phyloP scores from a whole-genome alignment of 352 stramenopile species.

The Pythium scleroteichum region DNA sequence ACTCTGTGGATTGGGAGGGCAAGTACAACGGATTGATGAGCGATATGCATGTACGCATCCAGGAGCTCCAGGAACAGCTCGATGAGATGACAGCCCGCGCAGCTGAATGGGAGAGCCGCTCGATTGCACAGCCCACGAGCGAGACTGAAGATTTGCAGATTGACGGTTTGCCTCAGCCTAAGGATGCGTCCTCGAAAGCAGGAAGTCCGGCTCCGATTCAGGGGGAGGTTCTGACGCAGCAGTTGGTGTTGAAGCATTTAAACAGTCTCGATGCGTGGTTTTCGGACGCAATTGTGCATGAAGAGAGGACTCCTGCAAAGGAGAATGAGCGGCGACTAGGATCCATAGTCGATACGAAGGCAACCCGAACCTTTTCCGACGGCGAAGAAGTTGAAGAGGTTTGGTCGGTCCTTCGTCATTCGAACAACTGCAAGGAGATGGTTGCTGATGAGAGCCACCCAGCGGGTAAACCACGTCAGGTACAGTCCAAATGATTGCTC shows the following conservation, averaged over 20 bases:
- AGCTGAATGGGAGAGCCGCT: background rate
- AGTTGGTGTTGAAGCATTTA: slow-evolving; percentile 41
- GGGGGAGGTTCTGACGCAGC: slow-evolving; percentile 14
- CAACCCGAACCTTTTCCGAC: slow-evolving; percentile 1
- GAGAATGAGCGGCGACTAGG: slow-evolving; percentile 19
- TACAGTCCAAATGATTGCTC: no score
- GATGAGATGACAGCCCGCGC: slow-evolving; percentile 19
- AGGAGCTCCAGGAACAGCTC: slow-evolving; percentile 28
- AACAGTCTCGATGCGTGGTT: slow-evolving; percentile 59
- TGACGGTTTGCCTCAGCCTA: no score
- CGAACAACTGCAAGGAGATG: slow-evolving; percentile 4
- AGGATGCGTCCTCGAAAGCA: background rate
- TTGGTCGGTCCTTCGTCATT: slow-evolving; percentile 10
- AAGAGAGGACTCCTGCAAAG: slow-evolving; percentile 19
- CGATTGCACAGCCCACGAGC: background rate
- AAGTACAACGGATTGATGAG: slow-evolving; percentile 30
- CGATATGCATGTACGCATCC: slow-evolving; percentile 28
- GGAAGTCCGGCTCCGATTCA: slow-evolving; percentile 1
- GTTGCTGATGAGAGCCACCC: background rate
- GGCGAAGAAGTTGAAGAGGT: slow-evolving; percentile 21
- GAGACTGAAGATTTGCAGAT: slow-evolving; percentile 10
- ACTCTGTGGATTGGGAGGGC: slow-evolving; percentile 23
- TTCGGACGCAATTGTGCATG: slow-evolving; percentile 37
- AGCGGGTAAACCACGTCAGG: background rate
- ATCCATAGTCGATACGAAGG: slow-evolving; percentile 17